Evolutionary conservation across 176 grass and related monocot species (phyloP).

Genomic region (Pontederia crassipes): DNA sequence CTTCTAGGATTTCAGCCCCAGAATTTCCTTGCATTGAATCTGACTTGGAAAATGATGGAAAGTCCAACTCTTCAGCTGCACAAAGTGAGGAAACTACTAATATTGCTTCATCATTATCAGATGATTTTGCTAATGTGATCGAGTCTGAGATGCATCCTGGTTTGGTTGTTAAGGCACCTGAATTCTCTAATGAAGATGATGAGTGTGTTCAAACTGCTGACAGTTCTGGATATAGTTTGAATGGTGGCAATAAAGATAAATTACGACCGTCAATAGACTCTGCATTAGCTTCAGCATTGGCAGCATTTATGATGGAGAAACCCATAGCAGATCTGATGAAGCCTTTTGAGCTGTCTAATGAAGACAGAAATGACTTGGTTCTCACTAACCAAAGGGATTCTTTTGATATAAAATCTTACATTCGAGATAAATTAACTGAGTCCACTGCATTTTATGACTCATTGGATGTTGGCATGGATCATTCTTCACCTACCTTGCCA

Average conservation of each 20-base stretch:
- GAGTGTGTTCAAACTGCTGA: not conserved
- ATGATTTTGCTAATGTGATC: constrained; percentile 2
- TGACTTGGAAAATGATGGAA: constrained; percentile 26
- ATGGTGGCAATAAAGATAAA: constrained; percentile 30
- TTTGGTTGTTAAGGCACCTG: constrained; percentile 29
- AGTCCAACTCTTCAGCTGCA: constrained; percentile 12
- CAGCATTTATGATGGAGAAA: constrained; percentile 41
- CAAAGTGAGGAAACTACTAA: constrained; percentile 20
- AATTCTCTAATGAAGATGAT: constrained; percentile 5
- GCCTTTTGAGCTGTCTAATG: constrained; percentile 7
- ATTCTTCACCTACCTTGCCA: not conserved
- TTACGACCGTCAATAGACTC: constrained; percentile 44
- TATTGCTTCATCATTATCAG: constrained; percentile 26
- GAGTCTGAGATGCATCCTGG: constrained; percentile 18
- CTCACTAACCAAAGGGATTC: constrained; percentile 18
- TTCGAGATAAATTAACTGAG: not conserved
- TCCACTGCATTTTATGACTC: not conserved
- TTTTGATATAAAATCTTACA: constrained; percentile 17
- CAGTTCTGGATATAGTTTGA: constrained; percentile 22
- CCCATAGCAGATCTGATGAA: not conserved
- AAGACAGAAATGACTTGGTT: constrained; percentile 11
- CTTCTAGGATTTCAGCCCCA: constrained; percentile 20
- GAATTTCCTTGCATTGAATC: constrained; percentile 12
- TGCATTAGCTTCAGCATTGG: constrained; percentile 71
- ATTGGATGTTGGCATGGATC: not conserved